Base-by-base conservation (phyloP, 2,329 filamentous ascomycete species). In the Ceratocystis albifundus region DNA sequence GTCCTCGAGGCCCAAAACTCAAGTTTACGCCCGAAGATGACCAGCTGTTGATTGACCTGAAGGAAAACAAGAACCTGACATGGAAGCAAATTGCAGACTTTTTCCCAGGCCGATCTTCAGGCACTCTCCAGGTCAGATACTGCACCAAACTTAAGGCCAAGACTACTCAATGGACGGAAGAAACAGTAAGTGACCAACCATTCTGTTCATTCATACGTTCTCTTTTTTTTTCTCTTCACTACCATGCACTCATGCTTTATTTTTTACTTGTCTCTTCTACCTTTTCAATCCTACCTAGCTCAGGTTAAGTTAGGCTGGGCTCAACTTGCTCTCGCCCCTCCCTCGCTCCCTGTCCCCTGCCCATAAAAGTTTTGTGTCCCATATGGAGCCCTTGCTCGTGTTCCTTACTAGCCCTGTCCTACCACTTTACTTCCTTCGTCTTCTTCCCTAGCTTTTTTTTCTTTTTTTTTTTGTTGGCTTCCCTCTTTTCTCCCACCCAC, bases 71-170 rank as follows among this genome's bases (percentile, higher is more conserved):
- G 76, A 92, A 90, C 73, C 80, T 96, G 73, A 96, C 92, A 3
- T 96, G 92, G 92, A 96, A 96, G 77, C 92, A 96, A 79, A 96
- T 96, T 72, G 90, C 91, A 66, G 92, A 96, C 73, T 96, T 96
- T 77, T 96, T 96, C 71, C 92, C 92, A 0, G 92, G 91, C 1
- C 82, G 92, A 67, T 94, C 89, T 67, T 95, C 89, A 59, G 92
- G 92, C 20, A 96, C 92, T 36, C 77, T 96, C 69, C 92, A 96
- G 75, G 92, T 96, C 65, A 87, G 92, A 45, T 96, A 96, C 75
- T 96, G 92, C 74, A 96, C 91, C 55, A 96, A 96, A 77, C 79
- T 96, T 64, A 96, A 96, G 77, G 91, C 90, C 15, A 96, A 96
- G 79, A 92, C 89, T 48, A 95, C 89, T 12, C 85, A 90, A 72